These are phyloP conservation scores for Manihot esculenta DNA, from an alignment of 441 rosid genomes.

Conservation along the genomic window DNA sequence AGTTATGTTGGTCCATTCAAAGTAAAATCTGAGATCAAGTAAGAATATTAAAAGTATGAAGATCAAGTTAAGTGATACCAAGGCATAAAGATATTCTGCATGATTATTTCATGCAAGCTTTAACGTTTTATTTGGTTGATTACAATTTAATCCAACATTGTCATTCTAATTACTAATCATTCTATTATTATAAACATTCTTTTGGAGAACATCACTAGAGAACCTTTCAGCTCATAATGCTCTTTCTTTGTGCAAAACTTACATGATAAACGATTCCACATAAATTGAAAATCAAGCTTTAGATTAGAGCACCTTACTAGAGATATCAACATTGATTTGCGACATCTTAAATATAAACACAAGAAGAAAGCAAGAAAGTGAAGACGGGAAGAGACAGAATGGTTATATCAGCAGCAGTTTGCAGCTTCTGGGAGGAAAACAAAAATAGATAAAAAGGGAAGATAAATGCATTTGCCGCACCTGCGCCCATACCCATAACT, in stretches of 20 bases:
- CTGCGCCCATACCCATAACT: slow-evolving; percentile 72
- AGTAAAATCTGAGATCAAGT: neutral
- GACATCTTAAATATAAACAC: neutral
- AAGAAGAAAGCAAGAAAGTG: neutral
- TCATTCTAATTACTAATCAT: neutral
- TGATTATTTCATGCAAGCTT: neutral
- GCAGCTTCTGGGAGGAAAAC: too few species aligned
- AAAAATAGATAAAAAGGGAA: neutral
- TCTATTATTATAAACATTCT: neutral
- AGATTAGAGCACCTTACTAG: neutral
- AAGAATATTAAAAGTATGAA: neutral
- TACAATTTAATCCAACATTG: neutral
- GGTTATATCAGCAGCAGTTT: too few species aligned
- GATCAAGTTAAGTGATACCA: neutral
- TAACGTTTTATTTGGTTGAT: neutral
- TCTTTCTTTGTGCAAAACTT: too few species aligned
- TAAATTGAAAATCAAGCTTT: too few species aligned
- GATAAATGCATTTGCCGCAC: slow-evolving; percentile 24
- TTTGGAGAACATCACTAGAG: neutral
- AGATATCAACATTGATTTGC: neutral
- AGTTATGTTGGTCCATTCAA: too few species aligned
- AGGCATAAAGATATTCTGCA: neutral
- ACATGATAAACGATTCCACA: too few species aligned
- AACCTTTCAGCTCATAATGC: too few species aligned
- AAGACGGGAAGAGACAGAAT: neutral